Base-by-base conservation (phyloP, 805 yeast genomes). In the Ogataea neopini region DNA sequence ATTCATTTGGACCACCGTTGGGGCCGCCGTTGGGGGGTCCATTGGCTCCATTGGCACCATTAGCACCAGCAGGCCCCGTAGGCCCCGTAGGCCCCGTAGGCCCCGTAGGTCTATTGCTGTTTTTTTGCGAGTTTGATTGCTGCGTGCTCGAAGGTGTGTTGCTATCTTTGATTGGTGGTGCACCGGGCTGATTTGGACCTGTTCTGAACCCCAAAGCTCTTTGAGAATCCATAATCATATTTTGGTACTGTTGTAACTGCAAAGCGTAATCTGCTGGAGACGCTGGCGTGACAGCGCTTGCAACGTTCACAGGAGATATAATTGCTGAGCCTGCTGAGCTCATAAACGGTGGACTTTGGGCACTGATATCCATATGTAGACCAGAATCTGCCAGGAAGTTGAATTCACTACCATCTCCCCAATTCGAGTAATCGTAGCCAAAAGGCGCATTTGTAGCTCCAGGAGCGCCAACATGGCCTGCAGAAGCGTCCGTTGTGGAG, bases 161-260 rank as follows among this genome's bases (percentile, higher is more conserved):
- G 6, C 14, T n/a, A n/a, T 10, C 30, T 10, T n/a, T 28, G 11
- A 11, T n/a, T 28, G 6, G 13, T 28, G 30, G 30, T 10, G 34
- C 18, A 11, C 34, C 34, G 3, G 34, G 34, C n/a, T n/a, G n/a
- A n/a, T n/a, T n/a, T n/a, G n/a, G n/a, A 5, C 17, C 34, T 8
- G 15, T 30, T 30, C 34, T 30, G 17, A 13, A 30, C 9, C 34
- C 34, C 4, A 30, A 4, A 11, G 34, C 39, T 11, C 56, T 49
- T 35, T 61, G 66, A 4, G 67, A 57, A 30, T 66, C 70, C 52
- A 62, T 20, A 35, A 66, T 41, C 39, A 66, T 47, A 34, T 60
- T 62, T 25, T 65, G 69, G 40, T 66, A 66, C 38, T 64, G 71
- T 39, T 64, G 69, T 15, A 64, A 43, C 30, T 66, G 71, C n/a